Percentiles rank a stretch among this genome's conserved stretches.
Evolutionary conservation across 345 rosid genomes (phyloP).

Genomic region (Chamaenerion angustifolium): DNA sequence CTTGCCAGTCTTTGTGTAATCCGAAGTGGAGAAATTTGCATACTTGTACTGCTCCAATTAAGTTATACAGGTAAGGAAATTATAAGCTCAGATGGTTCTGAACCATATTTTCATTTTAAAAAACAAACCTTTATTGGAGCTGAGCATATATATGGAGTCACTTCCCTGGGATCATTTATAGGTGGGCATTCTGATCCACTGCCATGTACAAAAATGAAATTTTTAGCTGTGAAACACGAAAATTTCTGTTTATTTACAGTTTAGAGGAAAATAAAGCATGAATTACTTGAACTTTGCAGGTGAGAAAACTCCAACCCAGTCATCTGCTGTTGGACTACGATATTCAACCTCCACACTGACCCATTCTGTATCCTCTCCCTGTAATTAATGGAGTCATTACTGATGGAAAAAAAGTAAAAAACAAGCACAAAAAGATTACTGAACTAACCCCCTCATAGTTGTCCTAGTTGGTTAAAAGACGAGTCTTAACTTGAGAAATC

Average conservation of each 20-base stretch:
- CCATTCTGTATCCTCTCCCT: slow-evolving; percentile 84
- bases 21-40: slow-evolving; percentile 27
- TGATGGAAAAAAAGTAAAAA: background rate
- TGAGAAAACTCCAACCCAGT: slow-evolving; percentile 89
- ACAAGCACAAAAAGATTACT: background rate
- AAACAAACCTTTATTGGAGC: slow-evolving; percentile 73
- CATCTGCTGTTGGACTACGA: slow-evolving; percentile 31
- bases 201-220: slow-evolving; percentile 8
- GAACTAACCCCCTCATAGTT: too few species aligned
- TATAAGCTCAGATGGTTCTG: background rate
- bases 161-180: slow-evolving; percentile 21
- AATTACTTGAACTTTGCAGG: slow-evolving; percentile 69
- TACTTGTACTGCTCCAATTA: slow-evolving; percentile 50
- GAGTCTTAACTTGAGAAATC: too few species aligned
- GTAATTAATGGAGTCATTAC: slow-evolving; percentile 5
- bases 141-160: slow-evolving; percentile 57
- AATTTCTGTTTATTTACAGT: too few species aligned
- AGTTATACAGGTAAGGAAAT: slow-evolving; percentile 6
- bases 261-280: too few species aligned
- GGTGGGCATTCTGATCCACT: slow-evolving; percentile 50
- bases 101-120: background rate
- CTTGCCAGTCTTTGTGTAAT: slow-evolving; percentile 45
- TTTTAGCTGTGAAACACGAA: background rate
- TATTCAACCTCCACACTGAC: slow-evolving; percentile 33
- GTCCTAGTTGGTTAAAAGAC: too few species aligned